Evolutionary conservation across 1,284 basidiomycete species (phyloP).

Genomic region (Pseudozyma pruni): DNA sequence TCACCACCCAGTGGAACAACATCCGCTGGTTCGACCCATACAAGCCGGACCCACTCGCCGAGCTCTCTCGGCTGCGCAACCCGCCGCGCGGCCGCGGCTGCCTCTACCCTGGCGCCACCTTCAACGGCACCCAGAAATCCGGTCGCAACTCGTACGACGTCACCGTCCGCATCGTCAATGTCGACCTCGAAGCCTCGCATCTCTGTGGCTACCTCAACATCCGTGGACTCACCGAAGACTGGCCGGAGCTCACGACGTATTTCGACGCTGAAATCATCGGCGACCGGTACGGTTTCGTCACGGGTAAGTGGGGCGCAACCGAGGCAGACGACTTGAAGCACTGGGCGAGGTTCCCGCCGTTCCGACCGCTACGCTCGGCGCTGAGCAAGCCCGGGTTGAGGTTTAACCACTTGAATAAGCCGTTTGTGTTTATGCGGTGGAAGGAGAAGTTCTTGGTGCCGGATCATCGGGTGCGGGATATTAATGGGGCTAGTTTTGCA

Average conservation of each 20-base stretch:
- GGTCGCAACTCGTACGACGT: slow-evolving; percentile 64
- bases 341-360: slow-evolving; percentile 61
- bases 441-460: slow-evolving; percentile 96
- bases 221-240: slow-evolving; percentile 65
- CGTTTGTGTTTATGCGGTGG: slow-evolving; percentile 86
- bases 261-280: slow-evolving; percentile 67
- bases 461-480: slow-evolving; percentile 90
- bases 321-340: slow-evolving; percentile 63
- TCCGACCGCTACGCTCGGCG: slow-evolving; percentile 41
- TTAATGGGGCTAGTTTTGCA: slow-evolving; percentile 93
- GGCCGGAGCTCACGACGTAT: slow-evolving; percentile 66
- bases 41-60: slow-evolving; percentile 52
- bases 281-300: slow-evolving; percentile 55
- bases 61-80: slow-evolving; percentile 40
- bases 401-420: slow-evolving; percentile 59
- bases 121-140: slow-evolving; percentile 61
- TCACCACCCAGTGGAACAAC: slow-evolving; percentile 14
- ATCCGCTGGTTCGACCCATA: slow-evolving; percentile 50
- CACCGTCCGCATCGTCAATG: slow-evolving; percentile 61
- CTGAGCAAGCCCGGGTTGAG: slow-evolving; percentile 43
- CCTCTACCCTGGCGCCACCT: slow-evolving; percentile 61
- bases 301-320: slow-evolving; percentile 64
- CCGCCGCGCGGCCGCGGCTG: slow-evolving; percentile 51
- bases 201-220: slow-evolving; percentile 67
- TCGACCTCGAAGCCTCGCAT: slow-evolving; percentile 60